Base-by-base conservation (phyloP, 345 rosid species). In the Corchorus capsularis region DNA sequence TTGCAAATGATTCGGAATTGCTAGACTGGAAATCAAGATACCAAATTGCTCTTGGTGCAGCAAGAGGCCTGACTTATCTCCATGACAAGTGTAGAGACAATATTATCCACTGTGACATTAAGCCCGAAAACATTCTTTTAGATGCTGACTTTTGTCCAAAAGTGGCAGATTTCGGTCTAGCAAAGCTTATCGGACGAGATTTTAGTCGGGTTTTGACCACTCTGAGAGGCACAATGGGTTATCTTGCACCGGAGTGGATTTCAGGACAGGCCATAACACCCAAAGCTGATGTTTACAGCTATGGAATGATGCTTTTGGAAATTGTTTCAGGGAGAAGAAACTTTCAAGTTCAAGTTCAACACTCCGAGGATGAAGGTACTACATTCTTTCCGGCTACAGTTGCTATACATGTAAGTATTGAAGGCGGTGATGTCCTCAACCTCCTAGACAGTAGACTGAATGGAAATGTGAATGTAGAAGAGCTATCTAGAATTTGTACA, bases 51-150 rank as follows among this genome's bases (percentile, higher is more conserved):
- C 60, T 94, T 60, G 97, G 97, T 11, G 91, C 88, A 1, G 93
- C 97, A 7, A 81, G 96, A 88, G 98, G 98, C 15, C 78, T 94
- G 78, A 80, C 84, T 59, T 91, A 94, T 80, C 87, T 94, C 62
- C 98, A 94, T 12, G 96, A 92, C 14, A 87, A 91, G 71, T 94
- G 98, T 73, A 78, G 94, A 79, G 96, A 92, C 57, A 89, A 93
- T 77, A 94, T 94, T 79, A 92, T 94, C 56, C 98, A 92, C 73
- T 94, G 97, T 16, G 96, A 94, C 76, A 86, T 94, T 32, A 94
- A 92, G 82, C 98, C 98, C 0, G 97, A 91, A 69, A 94, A 94
- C 88, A 91, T 91, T 75, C 89, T 94, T 63, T 67, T 92, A 39
- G 97, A 89, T 61, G 81, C 86, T 8, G 88, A 92, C 4, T 81